phyloP scores from a whole-genome alignment of 139 green algal species.

The Closterium sp. region DNA sequence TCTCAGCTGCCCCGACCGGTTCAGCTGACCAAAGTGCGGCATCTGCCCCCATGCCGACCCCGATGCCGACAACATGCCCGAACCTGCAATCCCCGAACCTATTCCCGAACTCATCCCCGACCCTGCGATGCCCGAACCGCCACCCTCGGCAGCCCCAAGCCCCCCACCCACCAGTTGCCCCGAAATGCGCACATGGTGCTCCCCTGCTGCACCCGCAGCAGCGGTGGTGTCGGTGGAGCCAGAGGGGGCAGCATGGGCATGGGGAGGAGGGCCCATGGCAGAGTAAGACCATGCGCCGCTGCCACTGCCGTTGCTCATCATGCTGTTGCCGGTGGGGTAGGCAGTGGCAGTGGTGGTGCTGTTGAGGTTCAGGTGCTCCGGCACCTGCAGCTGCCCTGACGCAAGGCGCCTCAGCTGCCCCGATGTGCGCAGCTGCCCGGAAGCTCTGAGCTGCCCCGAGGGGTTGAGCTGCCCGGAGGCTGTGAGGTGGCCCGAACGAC shows the following conservation, averaged over 20 bases:
- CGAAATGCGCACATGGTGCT: not conserved
- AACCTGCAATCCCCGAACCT: not conserved
- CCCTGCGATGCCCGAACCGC: not conserved
- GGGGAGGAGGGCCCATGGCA: not conserved
- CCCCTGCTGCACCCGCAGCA: not conserved
- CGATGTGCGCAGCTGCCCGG: not conserved
- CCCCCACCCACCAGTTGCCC: not conserved
- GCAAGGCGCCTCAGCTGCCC: not conserved
- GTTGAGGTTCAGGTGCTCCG: not conserved
- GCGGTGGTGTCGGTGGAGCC: not conserved
- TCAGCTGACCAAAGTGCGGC: not conserved
- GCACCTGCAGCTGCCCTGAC: not conserved
- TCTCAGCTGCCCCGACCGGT: not conserved
- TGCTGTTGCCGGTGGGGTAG: not conserved
- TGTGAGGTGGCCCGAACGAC: not conserved
- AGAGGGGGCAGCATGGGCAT: not conserved
- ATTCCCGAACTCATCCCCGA: not conserved
- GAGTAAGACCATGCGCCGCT: not conserved
- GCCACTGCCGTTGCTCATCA: no score
- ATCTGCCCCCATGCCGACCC: not conserved
- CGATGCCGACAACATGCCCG: not conserved
- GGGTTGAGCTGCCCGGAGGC: not conserved
- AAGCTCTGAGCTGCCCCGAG: not conserved
- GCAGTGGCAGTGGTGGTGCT: not conserved
- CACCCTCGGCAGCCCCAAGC: not conserved